Evolutionary conservation across 208 protist genomes (phyloP).

Genomic region (Leishmania tropica): DNA sequence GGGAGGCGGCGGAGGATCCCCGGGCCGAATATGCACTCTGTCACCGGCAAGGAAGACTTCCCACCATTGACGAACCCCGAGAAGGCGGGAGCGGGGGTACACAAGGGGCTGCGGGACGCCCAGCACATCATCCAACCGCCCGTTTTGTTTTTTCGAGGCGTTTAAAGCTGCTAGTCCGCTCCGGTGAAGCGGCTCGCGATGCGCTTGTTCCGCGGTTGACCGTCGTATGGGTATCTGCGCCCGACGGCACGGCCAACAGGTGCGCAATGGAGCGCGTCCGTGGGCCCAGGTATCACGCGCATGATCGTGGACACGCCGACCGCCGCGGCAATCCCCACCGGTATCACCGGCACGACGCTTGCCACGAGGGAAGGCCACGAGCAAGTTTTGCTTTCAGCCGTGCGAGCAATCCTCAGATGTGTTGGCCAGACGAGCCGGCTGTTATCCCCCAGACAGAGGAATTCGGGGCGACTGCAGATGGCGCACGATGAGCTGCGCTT

Average conservation of each 20-base stretch:
- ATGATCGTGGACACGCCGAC: background rate
- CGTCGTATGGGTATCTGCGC: background rate
- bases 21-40: constrained; percentile 3
- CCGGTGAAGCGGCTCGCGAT: background rate
- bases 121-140: background rate
- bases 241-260: constrained; percentile 12
- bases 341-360: background rate
- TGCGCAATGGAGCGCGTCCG: constrained; percentile 9
- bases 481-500: constrained; percentile 5
- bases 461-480: background rate
- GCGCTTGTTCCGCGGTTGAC: background rate
- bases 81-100: background rate
- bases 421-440: background rate
- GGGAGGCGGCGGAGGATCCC: constrained; percentile 30
- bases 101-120: background rate
- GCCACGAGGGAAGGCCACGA: background rate
- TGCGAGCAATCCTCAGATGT: background rate
- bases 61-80: background rate
- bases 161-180: background rate
- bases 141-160: background rate
- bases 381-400: background rate
- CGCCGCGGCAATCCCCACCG: background rate
- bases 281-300: background rate
- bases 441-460: constrained; percentile 2
- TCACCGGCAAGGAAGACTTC: background rate